Evolutionary conservation across 805 yeast species (phyloP).

Genomic region (Candida awuae): DNA sequence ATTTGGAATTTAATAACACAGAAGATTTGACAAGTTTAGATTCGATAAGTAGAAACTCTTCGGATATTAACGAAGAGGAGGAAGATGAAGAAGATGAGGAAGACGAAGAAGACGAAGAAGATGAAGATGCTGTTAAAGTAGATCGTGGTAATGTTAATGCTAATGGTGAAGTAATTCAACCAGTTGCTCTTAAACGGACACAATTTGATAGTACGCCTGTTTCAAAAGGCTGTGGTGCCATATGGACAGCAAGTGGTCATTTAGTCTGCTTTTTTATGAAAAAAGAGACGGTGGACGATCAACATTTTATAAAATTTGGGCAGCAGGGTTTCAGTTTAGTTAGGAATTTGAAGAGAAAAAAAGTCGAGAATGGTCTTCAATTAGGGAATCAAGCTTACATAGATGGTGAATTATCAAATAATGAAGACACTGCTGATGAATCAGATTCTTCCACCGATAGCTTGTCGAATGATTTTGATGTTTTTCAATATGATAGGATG

Average conservation of each 20-base stretch:
- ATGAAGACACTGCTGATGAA: constrained; percentile 24
- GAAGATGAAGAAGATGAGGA: constrained; percentile 31
- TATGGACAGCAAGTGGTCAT: constrained; percentile 74
- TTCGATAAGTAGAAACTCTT: not conserved
- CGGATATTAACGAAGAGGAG: constrained; percentile 21
- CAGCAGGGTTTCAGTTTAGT: constrained; percentile 45
- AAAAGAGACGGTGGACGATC: constrained; percentile 36
- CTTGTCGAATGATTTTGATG: constrained; percentile 60
- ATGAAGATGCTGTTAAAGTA: constrained; percentile 16
- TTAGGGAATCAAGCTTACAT: not conserved
- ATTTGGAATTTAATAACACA: not conserved
- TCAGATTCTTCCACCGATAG: constrained; percentile 45
- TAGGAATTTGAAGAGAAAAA: constrained; percentile 24
- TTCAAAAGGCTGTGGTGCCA: constrained; percentile 90
- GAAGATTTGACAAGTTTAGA: not conserved
- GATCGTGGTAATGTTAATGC: constrained; percentile 23
- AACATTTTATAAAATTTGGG: constrained; percentile 39
- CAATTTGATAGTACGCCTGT: constrained; percentile 75
- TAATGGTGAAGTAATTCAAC: constrained; percentile 4
- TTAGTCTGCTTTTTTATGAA: constrained; percentile 77
- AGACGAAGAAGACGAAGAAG: constrained; percentile 28
- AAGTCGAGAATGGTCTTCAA: constrained; percentile 19
- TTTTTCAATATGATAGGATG: constrained; percentile 48
- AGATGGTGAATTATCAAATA: constrained; percentile 9
- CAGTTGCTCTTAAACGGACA: constrained; percentile 17